Evolutionary conservation across 306 rosid species (phyloP).

Genomic region (Prunus mongolica): DNA sequence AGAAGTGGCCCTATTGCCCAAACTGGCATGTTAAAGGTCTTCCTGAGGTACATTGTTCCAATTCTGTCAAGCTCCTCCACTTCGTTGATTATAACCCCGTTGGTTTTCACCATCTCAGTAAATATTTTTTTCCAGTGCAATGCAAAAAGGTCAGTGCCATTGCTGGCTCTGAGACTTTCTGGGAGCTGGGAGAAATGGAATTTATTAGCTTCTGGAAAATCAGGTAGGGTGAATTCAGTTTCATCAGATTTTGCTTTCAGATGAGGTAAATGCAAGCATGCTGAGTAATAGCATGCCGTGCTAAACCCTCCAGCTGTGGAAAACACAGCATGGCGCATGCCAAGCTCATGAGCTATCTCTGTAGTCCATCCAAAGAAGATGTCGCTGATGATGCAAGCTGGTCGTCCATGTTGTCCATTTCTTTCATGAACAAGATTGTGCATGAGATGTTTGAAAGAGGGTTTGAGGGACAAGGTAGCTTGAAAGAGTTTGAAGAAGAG

Average conservation of each 20-base stretch:
- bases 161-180: not conserved
- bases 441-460: not conserved
- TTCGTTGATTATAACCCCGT: constrained; percentile 5
- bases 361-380: constrained; percentile 12
- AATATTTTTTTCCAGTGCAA: too few species aligned
- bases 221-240: not conserved
- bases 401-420: not conserved
- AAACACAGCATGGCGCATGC: constrained; percentile 10
- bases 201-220: constrained; percentile 19
- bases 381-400: constrained; percentile 4
- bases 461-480: not conserved
- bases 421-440: not conserved
- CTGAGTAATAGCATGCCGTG: constrained; percentile 4
- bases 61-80: constrained; percentile 8
- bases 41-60: constrained; percentile 7
- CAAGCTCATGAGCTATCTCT: constrained; percentile 17
- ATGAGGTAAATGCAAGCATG: constrained; percentile 2
- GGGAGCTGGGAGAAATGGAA: not conserved
- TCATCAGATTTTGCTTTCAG: not conserved
- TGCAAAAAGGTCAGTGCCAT: not conserved
- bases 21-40: not conserved
- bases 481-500: not conserved
- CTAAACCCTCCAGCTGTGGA: not conserved
- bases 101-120: not conserved
- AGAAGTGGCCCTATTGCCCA: constrained; percentile 11